phyloP scores from a whole-genome alignment of 2,329 filamentous ascomycete genomes.

The Aspergillus sp. region DNA sequence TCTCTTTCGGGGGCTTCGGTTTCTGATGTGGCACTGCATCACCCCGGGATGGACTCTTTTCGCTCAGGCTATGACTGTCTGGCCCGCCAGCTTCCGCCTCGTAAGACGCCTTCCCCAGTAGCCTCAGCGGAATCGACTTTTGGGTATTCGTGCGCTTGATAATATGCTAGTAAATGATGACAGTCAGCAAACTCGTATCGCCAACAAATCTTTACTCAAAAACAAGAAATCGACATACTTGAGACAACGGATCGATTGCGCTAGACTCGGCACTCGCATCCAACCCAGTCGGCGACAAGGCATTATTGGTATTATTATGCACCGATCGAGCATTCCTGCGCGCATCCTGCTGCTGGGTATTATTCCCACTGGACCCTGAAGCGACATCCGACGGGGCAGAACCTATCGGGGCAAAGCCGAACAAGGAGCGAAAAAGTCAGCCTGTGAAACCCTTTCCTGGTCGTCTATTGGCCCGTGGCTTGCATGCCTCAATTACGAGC shows the following conservation, averaged over 20 bases:
- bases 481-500: neutral
- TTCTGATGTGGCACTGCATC: slow-evolving; percentile 31
- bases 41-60: slow-evolving; percentile 23
- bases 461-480: neutral
- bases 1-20: slow-evolving; percentile 47
- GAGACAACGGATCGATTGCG: slow-evolving; percentile 63
- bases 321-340: slow-evolving; percentile 16
- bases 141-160: slow-evolving; percentile 64
- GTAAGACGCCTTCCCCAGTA: slow-evolving; percentile 35
- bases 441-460: neutral
- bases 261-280: slow-evolving; percentile 33
- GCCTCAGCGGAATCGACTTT: slow-evolving; percentile 47
- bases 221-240: slow-evolving; percentile 42
- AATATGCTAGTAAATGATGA: slow-evolving; percentile 47
- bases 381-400: slow-evolving; percentile 25
- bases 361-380: slow-evolving; percentile 24
- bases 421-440: slow-evolving; percentile 4
- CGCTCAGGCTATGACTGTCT: slow-evolving; percentile 25
- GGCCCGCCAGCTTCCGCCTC: slow-evolving; percentile 37
- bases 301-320: slow-evolving; percentile 15
- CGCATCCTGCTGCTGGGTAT: slow-evolving; percentile 16
- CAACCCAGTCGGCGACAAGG: slow-evolving; percentile 16
- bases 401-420: slow-evolving; percentile 10
- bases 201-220: neutral
- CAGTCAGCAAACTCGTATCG: slow-evolving; percentile 7